phyloP scores from a whole-genome alignment of 345 rosid species.

The Psidium friedrichsthalianum region DNA sequence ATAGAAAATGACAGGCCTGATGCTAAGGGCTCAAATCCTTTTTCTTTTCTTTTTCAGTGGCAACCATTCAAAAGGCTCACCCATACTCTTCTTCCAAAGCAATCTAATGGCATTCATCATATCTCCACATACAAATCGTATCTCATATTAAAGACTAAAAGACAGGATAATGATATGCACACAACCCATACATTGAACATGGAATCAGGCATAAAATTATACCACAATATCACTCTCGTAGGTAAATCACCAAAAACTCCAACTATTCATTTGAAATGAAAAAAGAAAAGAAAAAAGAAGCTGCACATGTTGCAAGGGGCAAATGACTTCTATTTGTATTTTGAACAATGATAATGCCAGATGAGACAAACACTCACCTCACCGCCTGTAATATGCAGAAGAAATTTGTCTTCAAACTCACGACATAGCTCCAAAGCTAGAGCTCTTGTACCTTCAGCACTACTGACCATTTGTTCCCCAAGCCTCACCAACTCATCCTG shows the following conservation, averaged over 20 bases:
- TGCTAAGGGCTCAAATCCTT: background rate
- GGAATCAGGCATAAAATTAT: background rate
- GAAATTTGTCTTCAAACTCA: slow-evolving; percentile 97
- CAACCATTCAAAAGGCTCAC: background rate
- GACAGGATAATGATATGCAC: background rate
- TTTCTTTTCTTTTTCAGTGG: background rate
- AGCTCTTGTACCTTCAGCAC: slow-evolving; percentile 94
- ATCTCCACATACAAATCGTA: background rate
- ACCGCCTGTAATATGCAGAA: slow-evolving; percentile 76
- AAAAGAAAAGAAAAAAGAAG: too few species aligned
- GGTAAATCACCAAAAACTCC: background rate
- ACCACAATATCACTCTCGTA: background rate
- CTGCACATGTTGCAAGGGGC: background rate
- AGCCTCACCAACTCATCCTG: slow-evolving; percentile 82
- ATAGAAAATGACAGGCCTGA: background rate
- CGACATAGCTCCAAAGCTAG: slow-evolving; percentile 98
- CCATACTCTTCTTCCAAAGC: background rate
- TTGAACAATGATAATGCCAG: background rate
- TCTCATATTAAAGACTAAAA: background rate
- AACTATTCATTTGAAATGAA: background rate
- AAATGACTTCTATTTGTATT: background rate
- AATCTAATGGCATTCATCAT: background rate
- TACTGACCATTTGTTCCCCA: slow-evolving; percentile 77
- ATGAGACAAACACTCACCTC: slow-evolving; percentile 54
- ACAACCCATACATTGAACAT: background rate